These are phyloP conservation scores for Blastomyces emzantsi DNA, from an alignment of 2,329 filamentous ascomycete genomes.

Conservation along the genomic window DNA sequence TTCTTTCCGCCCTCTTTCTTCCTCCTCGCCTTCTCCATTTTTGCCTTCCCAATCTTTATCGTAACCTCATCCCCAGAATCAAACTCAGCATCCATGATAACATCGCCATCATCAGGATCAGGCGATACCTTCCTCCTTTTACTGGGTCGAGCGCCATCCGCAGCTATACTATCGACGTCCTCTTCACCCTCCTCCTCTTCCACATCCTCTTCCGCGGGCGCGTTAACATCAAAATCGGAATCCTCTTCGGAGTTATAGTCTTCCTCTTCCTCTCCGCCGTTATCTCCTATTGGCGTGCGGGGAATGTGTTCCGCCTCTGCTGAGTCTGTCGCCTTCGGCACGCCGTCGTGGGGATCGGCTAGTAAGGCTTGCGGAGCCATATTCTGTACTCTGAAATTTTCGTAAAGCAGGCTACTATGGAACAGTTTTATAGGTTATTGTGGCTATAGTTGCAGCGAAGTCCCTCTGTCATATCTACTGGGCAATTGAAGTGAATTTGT, in stretches of 20 bases:
- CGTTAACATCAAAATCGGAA: constrained; percentile 37
- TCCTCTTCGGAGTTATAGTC: constrained; percentile 37
- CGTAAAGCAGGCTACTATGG: background rate
- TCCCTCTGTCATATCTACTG: background rate
- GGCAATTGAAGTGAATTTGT: background rate
- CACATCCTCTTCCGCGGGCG: constrained; percentile 23
- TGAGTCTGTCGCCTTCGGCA: background rate
- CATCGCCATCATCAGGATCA: constrained; percentile 17
- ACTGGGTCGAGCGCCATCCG: constrained; percentile 24
- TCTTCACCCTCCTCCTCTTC: constrained; percentile 18
- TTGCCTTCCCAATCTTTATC: constrained; percentile 41
- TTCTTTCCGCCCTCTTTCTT: constrained; percentile 38
- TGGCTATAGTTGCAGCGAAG: background rate
- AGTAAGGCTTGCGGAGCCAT: background rate
- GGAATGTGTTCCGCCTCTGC: background rate
- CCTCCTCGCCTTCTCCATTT: constrained; percentile 32
- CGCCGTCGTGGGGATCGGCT: background rate
- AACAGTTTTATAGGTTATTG: background rate
- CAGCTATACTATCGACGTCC: constrained; percentile 27
- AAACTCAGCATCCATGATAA: constrained; percentile 31
- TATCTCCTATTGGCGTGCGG: background rate
- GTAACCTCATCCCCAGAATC: constrained; percentile 50
- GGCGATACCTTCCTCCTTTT: constrained; percentile 32
- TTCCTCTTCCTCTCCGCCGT: constrained; percentile 21
- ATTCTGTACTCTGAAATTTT: background rate